phyloP scores from a whole-genome alignment of 768 basidiomycete genomes.

The Termitomyces sp. region DNA sequence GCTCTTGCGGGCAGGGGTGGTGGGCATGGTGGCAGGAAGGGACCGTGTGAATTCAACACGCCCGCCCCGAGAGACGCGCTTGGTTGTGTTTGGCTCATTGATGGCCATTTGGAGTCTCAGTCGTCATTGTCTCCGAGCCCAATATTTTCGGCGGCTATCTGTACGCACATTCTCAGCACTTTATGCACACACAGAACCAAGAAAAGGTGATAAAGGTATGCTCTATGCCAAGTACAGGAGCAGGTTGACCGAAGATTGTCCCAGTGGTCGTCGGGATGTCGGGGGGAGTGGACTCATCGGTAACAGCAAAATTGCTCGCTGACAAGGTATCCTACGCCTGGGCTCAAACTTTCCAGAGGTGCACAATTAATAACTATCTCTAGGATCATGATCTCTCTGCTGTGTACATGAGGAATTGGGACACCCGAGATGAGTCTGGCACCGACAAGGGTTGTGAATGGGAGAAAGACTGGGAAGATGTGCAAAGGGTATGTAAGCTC shows the following conservation, averaged over 20 bases:
- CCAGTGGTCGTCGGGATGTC: slow-evolving; percentile 91
- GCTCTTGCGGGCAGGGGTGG: slow-evolving; percentile 4
- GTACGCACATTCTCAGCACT: slow-evolving; percentile 10
- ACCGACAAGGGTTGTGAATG: slow-evolving; percentile 88
- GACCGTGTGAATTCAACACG: slow-evolving; percentile 4
- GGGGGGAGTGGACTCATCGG: slow-evolving; percentile 93
- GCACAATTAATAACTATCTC: neutral
- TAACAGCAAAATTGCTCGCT: slow-evolving; percentile 73
- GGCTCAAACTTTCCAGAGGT: neutral
- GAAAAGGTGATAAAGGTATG: slow-evolving; percentile 30
- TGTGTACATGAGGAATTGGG: slow-evolving; percentile 97
- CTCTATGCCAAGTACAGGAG: neutral
- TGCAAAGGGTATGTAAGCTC: slow-evolving; percentile 71
- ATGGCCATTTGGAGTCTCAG: neutral
- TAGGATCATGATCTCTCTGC: slow-evolving; percentile 83
- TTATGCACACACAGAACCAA: slow-evolving; percentile 13
- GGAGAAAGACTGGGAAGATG: slow-evolving; percentile 95
- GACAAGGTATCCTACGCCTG: slow-evolving; percentile 44
- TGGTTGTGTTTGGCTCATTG: slow-evolving; percentile 16
- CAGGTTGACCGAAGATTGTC: neutral
- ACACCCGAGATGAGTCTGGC: slow-evolving; percentile 76
- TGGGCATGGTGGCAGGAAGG: neutral
- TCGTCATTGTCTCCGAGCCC: slow-evolving; percentile 43
- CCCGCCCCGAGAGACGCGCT: slow-evolving; percentile 13
- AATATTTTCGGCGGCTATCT: slow-evolving; percentile 12